phyloP scores from a whole-genome alignment of 306 rosid genomes.

The Mucuna pruriens region DNA sequence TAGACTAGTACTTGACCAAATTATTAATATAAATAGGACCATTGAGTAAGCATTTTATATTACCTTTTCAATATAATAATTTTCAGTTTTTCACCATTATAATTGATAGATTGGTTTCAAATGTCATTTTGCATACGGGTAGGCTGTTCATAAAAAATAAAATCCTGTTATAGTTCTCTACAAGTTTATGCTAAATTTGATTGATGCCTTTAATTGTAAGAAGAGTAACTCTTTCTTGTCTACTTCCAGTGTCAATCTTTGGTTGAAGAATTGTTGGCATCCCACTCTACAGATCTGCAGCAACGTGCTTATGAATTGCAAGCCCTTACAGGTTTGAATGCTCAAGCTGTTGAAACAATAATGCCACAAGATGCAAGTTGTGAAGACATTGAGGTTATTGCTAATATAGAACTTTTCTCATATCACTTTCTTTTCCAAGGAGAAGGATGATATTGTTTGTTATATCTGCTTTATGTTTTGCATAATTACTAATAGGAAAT shows the following conservation, averaged over 20 bases:
- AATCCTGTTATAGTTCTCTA: not conserved
- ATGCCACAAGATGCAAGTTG: slow-evolving; percentile 84
- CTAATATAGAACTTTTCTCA: slow-evolving; percentile 25
- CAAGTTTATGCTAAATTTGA: slow-evolving; percentile 32
- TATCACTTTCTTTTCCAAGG: not conserved
- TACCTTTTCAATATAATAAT: not conserved
- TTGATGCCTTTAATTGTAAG: not conserved
- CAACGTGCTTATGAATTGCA: slow-evolving; percentile 95
- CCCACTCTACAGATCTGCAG: slow-evolving; percentile 91
- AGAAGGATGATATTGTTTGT: not conserved
- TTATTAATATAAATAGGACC: not conserved
- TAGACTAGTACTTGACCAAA: not conserved
- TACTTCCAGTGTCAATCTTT: slow-evolving; percentile 74
- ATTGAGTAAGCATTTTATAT: not conserved
- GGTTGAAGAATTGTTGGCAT: slow-evolving; percentile 81
- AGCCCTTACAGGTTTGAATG: slow-evolving; percentile 63
- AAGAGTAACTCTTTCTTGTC: slow-evolving; percentile 33
- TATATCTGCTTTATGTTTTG: not conserved
- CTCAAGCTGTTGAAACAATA: slow-evolving; percentile 58
- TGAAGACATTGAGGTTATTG: slow-evolving; percentile 79
- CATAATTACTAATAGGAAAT: not conserved
- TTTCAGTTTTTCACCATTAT: not conserved
- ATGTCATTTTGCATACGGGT: not conserved
- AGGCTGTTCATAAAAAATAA: slow-evolving; percentile 1
- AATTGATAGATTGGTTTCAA: no score